Evolutionary conservation across 306 rosid species (phyloP).

Genomic region (Trifolium fragiferum): DNA sequence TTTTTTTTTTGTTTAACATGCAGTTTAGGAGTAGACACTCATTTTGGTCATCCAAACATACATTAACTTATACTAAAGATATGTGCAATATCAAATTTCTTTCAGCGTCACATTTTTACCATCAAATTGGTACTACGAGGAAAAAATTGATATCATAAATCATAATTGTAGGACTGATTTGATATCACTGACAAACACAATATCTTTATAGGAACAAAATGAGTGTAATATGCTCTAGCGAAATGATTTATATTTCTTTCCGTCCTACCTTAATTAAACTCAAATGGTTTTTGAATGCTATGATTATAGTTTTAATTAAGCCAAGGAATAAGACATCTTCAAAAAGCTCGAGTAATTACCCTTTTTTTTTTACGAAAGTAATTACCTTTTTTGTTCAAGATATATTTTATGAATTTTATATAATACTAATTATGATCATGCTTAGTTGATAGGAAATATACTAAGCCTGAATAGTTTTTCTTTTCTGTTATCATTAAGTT

Average conservation of each 20-base stretch:
- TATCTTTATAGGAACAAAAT: background rate
- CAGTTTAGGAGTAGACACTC: background rate
- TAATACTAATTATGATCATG: conserved; percentile 10
- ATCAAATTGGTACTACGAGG: conserved; percentile 3
- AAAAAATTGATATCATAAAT: background rate
- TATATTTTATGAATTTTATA: background rate
- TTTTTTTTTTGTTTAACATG: background rate
- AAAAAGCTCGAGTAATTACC: background rate
- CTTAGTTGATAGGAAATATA: conserved; percentile 10
- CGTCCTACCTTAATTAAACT: background rate
- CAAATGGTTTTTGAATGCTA: conserved; percentile 1
- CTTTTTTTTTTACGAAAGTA: no score
- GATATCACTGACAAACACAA: background rate
- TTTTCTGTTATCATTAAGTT: background rate
- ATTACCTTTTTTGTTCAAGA: background rate
- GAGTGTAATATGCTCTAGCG: background rate
- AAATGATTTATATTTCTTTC: background rate
- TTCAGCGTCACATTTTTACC: background rate
- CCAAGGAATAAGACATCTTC: background rate
- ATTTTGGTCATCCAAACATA: conserved; percentile 30
- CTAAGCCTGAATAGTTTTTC: background rate
- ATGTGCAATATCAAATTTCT: background rate
- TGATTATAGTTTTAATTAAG: conserved; percentile 2
- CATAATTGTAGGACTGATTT: conserved; percentile 2
- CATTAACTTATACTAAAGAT: background rate